Percentiles rank a stretch among this genome's conserved stretches.
Evolutionary conservation across 2,329 filamentous ascomycete genomes (phyloP).

Genomic region (Elsinoe arachidis): DNA sequence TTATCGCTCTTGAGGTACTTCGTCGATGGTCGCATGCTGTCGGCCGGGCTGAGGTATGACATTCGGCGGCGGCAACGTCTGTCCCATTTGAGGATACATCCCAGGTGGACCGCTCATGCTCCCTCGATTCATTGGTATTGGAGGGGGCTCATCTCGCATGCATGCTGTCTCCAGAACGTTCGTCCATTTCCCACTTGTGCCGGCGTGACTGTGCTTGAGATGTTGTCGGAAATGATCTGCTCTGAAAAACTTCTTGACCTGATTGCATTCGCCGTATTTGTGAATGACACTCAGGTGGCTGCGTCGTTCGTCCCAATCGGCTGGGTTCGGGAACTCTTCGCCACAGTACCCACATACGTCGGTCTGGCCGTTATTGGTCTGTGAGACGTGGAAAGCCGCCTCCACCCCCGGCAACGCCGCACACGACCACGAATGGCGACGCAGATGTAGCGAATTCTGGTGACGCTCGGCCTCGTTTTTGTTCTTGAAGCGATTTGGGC

Average conservation of each 20-base stretch:
- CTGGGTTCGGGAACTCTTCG: slow-evolving; percentile 77
- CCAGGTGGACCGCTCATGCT: slow-evolving; percentile 2
- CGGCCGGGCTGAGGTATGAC: background rate
- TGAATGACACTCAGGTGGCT: slow-evolving; percentile 84
- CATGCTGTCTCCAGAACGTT: slow-evolving; percentile 96
- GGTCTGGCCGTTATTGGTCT: slow-evolving; percentile 43
- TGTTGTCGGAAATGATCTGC: slow-evolving; percentile 98
- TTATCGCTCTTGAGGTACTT: slow-evolving; percentile 12
- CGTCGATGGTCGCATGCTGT: slow-evolving; percentile 10
- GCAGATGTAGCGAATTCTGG: slow-evolving; percentile 87
- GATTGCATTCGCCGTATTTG: slow-evolving; percentile 97
- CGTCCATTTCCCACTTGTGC: slow-evolving; percentile 96
- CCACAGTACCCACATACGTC: slow-evolving; percentile 95
- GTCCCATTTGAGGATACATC: background rate
- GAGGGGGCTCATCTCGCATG: slow-evolving; percentile 77
- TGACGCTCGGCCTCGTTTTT: slow-evolving; percentile 97
- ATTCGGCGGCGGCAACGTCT: background rate
- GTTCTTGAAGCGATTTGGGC: slow-evolving; percentile 94
- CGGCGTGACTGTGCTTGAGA: slow-evolving; percentile 92
- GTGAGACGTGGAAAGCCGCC: slow-evolving; percentile 79
- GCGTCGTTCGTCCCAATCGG: slow-evolving; percentile 80
- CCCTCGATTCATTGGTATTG: slow-evolving; percentile 26
- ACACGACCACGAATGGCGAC: slow-evolving; percentile 94
- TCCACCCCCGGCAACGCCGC: slow-evolving; percentile 66
- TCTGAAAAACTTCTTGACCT: slow-evolving; percentile 94